Base-by-base conservation (phyloP, 495 filamentous ascomycete species). In the Aspergillus homomorphus region DNA sequence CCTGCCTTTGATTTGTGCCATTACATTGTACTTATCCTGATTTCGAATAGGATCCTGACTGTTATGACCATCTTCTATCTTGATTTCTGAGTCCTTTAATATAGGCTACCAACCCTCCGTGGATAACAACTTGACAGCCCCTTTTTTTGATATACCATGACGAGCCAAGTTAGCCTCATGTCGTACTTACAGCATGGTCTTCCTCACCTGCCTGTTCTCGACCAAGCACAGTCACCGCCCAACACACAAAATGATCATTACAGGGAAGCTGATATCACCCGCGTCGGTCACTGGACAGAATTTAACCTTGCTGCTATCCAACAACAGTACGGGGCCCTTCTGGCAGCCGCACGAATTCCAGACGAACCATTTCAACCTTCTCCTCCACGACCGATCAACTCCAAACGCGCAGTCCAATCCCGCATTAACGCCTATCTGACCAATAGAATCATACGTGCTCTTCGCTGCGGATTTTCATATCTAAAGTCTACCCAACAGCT, bases 241-340 rank as follows among this genome's bases (percentile, higher is more conserved):
- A 63, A 60, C 18, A 63, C 61, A 23, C 48, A 16, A 60, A 60
- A 52, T 41, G 41, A 38, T 18, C 5, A 22, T n/a, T 63, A 64
- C 45, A 30, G 19, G 21, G 53, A 46, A n/a, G 24, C 6, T 23
- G 57, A 63, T 53, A 63, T 63, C 21, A 41, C 15, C 45, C 19
- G 54, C 26, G 30, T 60, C 1, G 56, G 57, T 1, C 53, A 53
- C 53, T 64, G 49, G 61, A 30, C n/a, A 23, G 24, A 15, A 14
- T 64, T 64, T 23, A 64, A 60, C 42, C 28, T 63, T 3, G 48
- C 5, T 16, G 38, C 51, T 8, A 63, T 63, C 42, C 20, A 45
- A 16, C 19, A 57, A 14, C 61, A 57, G 38, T 57, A 46, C 20
- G 5, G 41, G 15, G 30, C 56, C 21, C 12, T 63, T n/a, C 38